Evolutionary conservation across 169 alveolate genomes (phyloP).

Genomic region (Plasmodium gaboni): DNA sequence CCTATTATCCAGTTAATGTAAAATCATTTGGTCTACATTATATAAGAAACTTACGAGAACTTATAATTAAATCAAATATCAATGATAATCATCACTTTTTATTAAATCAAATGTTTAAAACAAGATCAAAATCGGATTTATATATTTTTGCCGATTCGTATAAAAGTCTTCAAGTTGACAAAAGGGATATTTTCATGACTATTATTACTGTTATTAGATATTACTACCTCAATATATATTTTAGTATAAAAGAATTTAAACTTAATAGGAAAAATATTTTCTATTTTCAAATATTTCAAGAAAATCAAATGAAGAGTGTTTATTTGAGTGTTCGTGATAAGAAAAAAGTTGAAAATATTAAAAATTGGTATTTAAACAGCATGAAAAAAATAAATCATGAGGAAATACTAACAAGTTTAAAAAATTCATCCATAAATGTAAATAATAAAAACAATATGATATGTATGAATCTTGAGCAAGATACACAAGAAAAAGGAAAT

Average conservation of each 20-base stretch:
- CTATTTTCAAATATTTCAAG: constrained; percentile 55
- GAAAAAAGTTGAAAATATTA: not conserved
- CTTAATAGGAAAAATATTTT: constrained; percentile 44
- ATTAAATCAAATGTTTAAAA: constrained; percentile 57
- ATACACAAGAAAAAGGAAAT: too few species aligned
- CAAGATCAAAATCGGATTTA: constrained; percentile 8
- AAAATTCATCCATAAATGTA: not conserved
- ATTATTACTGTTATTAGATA: constrained; percentile 59
- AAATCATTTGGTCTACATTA: constrained; percentile 38
- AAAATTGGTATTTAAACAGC: not conserved
- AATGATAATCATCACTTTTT: constrained; percentile 23
- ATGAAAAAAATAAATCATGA: not conserved
- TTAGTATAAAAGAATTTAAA: constrained; percentile 54
- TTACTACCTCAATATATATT: constrained; percentile 61
- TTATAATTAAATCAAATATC: constrained; percentile 35
- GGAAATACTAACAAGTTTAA: not conserved
- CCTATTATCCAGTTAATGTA: constrained; percentile 71
- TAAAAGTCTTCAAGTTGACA: constrained; percentile 66
- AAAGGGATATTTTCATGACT: constrained; percentile 66
- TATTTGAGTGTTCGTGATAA: constrained; percentile 7
- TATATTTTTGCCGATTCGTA: constrained; percentile 67
- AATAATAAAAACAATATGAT: not conserved
- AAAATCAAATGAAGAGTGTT: constrained; percentile 3
- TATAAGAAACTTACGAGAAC: constrained; percentile 44
- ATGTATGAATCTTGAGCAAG: not conserved